Evolutionary conservation across 345 rosid species (phyloP), one percentile per base, ranked within the genome.

Genomic region (Boechera divaricarpa): DNA sequence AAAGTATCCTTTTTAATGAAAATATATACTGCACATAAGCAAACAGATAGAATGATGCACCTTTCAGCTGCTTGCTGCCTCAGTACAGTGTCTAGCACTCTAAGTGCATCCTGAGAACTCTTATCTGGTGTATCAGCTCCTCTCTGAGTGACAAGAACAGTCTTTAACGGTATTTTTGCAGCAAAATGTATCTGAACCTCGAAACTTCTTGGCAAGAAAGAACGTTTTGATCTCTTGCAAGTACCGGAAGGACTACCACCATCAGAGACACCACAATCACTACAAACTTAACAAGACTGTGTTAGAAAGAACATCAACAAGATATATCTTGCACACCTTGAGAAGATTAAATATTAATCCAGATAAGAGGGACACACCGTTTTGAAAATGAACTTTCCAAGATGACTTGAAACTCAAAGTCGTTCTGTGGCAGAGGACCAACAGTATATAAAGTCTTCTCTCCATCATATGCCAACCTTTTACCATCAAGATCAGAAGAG

Each of bases 41-140:
- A 66, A 44, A 75, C 24, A 58, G 47, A 61, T 31, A 63, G 51
- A 69, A 29, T 13, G 13, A 16, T 26, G 67, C 51, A 88, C 98
- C 90, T 80, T 67, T 80, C 88, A 26, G 95, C 86, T 36, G 93
- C 97, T 75, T 89, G 91, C 83, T 94, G 97, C 88, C 97, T 86
- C 72, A 92, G 70, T 52, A 82, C 81, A 70, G 82, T 88, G 77
- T 91, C 97, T 74, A 94, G 88, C 64, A 91, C 97, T 81, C 93
- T 86, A 69, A 94, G 65, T 41, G 94, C 91, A 83, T 89, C 91
- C 81, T 85, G 94, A 77, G 80, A 53, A 79, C 72, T 61, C 54
- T 73, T 78, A 65, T 84, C 86, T 48, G 83, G 68, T 69, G 33
- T 49, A 59, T 81, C 86, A 64, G 31, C 58, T 67, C 90, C 94